Conservation (phyloP, 176 grass and related monocot species). For the Oropetium thomaeum region DNA sequence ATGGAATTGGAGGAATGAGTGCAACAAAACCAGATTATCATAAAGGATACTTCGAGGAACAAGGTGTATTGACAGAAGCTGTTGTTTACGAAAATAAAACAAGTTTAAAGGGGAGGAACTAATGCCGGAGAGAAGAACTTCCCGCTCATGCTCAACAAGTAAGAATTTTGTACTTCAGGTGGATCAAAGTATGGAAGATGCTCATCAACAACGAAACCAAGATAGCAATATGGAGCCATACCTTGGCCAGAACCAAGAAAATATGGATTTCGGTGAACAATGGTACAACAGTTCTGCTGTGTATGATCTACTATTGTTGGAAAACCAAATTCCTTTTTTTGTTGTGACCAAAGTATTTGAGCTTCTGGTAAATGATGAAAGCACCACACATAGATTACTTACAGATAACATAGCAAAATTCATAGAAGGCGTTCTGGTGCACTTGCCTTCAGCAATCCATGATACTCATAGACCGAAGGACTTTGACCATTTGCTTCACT, state of each 20-base stretch:
- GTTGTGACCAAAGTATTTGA: neutral
- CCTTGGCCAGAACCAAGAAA: neutral
- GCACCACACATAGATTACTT: neutral
- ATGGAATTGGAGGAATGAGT: too few species aligned
- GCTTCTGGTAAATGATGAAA: neutral
- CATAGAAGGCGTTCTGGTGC: neutral
- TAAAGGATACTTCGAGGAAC: too few species aligned
- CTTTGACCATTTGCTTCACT: slow-evolving; percentile 32
- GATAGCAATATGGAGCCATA: too few species aligned
- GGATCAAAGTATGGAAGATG: neutral
- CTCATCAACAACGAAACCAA: neutral
- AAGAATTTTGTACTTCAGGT: neutral
- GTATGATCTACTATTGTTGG: slow-evolving; percentile 5
- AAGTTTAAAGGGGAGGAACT: neutral
- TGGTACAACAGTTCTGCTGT: neutral
- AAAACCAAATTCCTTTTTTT: slow-evolving; percentile 20
- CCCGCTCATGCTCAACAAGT: too few species aligned
- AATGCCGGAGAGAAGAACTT: neutral
- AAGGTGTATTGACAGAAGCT: too few species aligned
- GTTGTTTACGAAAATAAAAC: too few species aligned
- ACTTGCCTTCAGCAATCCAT: slow-evolving; percentile 8
- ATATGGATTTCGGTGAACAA: neutral
- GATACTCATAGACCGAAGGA: slow-evolving; percentile 7
- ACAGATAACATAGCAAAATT: neutral
- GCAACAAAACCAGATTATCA: too few species aligned